Base-by-base conservation (phyloP, 2,329 filamentous ascomycete genomes). In the Davidsoniella australis region DNA sequence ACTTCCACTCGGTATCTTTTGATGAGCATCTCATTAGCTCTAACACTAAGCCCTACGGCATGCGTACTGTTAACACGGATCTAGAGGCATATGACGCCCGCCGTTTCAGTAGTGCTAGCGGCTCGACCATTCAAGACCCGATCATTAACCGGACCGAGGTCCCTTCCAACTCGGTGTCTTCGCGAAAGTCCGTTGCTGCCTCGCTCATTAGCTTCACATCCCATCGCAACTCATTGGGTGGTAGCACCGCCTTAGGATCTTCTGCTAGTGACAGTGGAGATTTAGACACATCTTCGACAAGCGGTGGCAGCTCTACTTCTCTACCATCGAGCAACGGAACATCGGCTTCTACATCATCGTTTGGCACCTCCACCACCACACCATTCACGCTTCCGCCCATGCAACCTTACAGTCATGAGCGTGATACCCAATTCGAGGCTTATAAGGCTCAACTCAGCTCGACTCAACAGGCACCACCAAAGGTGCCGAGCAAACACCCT, bases 11-110 rank as follows among this genome's bases (percentile, higher is more conserved):
- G 10, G 60, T 67, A 17, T 57, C 63, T 26, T 70, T 71, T 57
- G 69, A 75, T 55, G 67, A 72, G 55, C 71, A 75, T 54, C 61
- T 67, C 53, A 63, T 70, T 38, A 66, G 71, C 7, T 61, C 64
- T 52, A 71, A 73, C 59, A 62, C 68, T 52, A 72, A 73, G 55
- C 60, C 63, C 14, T 72, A 66, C 56, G 69, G 70, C 40, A 72
- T 66, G 60, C 56, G 55, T 54, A 54, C 56, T 50, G 12, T 16
- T 2, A 36, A n/a, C 14, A 41, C 38, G 20, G 43, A 46, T 40
- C 50, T 57, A 38, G 54, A 59, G 54, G 49, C 59, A 36, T 48
- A 54, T 39, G 54, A 61, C 10, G 26, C 41, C 5, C 41, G 58
- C 26, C 60, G 24, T 53, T 33, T 51, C 44, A 36, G 26, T 18